A percentile compares a stretch with the other conserved stretches of the same genome.
These are phyloP conservation scores for Mycena belliarum DNA, from an alignment of 768 basidiomycete genomes.

Conservation along the genomic window DNA sequence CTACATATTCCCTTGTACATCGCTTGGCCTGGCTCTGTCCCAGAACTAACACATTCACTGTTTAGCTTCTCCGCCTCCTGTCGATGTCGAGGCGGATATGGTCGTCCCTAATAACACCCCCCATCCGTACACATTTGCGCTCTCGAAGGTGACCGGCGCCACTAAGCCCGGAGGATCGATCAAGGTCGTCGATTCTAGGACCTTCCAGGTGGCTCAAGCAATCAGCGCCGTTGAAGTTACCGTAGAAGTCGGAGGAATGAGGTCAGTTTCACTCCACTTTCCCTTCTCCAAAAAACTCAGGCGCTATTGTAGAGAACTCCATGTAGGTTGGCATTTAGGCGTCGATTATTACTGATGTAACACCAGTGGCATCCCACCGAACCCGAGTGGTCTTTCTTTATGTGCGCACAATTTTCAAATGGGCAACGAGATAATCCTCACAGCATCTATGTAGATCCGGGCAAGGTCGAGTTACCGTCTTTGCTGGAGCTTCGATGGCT, in stretches of 20 bases:
- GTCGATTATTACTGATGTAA: conserved; percentile 42
- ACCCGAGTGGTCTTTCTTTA: too few species aligned
- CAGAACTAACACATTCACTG: not conserved
- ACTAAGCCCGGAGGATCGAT: conserved; percentile 55
- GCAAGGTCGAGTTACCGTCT: too few species aligned
- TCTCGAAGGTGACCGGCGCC: conserved; percentile 48
- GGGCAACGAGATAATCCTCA: too few species aligned
- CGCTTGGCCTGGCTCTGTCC: not conserved
- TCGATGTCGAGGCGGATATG: conserved; percentile 42
- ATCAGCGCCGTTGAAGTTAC: conserved; percentile 60
- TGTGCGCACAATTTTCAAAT: too few species aligned
- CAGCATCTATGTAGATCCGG: too few species aligned
- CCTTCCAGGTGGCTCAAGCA: conserved; percentile 53
- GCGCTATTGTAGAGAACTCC: conserved; percentile 13
- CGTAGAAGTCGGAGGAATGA: conserved; percentile 65
- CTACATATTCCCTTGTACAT: conserved; percentile 49
- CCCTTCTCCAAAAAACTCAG: not conserved
- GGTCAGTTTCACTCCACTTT: conserved; percentile 34
- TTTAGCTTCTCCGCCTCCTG: conserved; percentile 42
- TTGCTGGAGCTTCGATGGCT: too few species aligned
- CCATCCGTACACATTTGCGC: conserved; percentile 53
- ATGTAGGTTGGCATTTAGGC: conserved; percentile 45
- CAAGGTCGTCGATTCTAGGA: conserved; percentile 58
- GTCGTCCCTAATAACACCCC: conserved; percentile 51
- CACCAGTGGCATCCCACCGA: too few species aligned